These are phyloP conservation scores for Paspalum vaginatum DNA, from an alignment of 176 grass and related monocot genomes.

Conservation along the genomic window DNA sequence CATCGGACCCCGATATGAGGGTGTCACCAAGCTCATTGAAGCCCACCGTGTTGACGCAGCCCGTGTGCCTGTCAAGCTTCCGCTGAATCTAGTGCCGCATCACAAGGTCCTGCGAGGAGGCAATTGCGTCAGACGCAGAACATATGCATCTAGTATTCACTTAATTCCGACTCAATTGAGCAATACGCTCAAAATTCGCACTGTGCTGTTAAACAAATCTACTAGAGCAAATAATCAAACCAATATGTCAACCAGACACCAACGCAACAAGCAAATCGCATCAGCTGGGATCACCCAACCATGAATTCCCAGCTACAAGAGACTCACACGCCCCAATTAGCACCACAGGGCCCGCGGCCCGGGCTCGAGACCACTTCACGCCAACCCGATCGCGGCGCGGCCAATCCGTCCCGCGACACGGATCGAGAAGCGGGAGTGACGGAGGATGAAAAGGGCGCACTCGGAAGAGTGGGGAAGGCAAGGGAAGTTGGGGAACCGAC, in stretches of 20 bases:
- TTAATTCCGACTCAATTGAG: background rate
- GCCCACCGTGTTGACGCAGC: conserved; percentile 79
- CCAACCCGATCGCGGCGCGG: conserved; percentile 4
- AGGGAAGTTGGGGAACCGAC: conserved; percentile 28
- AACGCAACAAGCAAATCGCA: background rate
- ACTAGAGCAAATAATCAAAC: background rate
- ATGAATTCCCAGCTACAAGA: conserved; percentile 16
- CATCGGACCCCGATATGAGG: conserved; percentile 82
- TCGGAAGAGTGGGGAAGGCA: too few relatives aligned
- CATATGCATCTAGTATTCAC: background rate
- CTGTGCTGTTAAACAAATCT: background rate
- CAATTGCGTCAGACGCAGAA: conserved; percentile 2
- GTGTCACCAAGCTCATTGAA: conserved; percentile 70
- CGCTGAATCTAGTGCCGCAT: conserved; percentile 65
- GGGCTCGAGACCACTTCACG: background rate
- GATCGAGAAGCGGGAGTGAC: background rate
- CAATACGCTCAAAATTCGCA: background rate
- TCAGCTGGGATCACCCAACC: background rate
- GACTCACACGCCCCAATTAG: background rate
- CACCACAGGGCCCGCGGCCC: background rate
- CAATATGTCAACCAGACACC: background rate
- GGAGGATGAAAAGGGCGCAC: too few relatives aligned
- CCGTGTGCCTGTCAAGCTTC: conserved; percentile 66
- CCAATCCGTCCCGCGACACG: conserved; percentile 8
- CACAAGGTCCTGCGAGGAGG: conserved; percentile 65